Base-by-base conservation (phyloP, 371 early-diverging fungal genomes). In the Syncephalastrum contaminatum region DNA sequence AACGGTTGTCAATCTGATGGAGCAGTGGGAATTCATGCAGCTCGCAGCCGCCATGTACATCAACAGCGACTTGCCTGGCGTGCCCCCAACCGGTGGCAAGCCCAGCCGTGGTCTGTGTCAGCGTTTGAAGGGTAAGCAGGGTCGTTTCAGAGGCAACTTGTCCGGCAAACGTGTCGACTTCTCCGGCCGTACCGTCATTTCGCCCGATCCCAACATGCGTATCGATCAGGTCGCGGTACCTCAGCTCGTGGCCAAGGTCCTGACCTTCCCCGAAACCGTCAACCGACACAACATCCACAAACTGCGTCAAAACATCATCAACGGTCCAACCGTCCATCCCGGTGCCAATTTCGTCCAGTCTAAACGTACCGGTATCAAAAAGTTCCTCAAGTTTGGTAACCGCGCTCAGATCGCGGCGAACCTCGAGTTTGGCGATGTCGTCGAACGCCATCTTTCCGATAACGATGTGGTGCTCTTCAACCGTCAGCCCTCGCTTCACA, bases 91-190 rank as follows among this genome's bases (percentile, higher is more conserved):
- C 14, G 73, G 64, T 14, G 88, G 84, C 53, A 93, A 91, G 65
- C 90, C 92, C 4, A 86, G 86, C 53, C 87, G 91, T 66, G 99
- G 99, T 60, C 86, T 99, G 43, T 92, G 96, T 53, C 99, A 99
- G 74, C 85, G 99, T 56, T 78, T 99, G 52, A 99, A 99, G 85
- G 99, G 99, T 47, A 99, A 99, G 72, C 93, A 95, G 60, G 99
- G 99, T 57, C 91, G 99, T 55, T 99, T 99, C 86, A 89, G 99
- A 70, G 99, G 99, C 41, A 99, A 99, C 66, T 81, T 99, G 58
- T 96, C 96, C 12, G 99, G 99, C 56, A 99, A 99, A 82, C 94
- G 99, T 77, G 99, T 99, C 15, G 99, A 99, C 74, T 99, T 99
- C 71, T 96, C 97, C 30, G 99, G 95, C 5, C 87, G 99, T 72